Evolutionary conservation across 1,284 basidiomycete genomes (phyloP), one percentile per base, ranked within the genome.

Genomic region (Ustilago shanxiensis): DNA sequence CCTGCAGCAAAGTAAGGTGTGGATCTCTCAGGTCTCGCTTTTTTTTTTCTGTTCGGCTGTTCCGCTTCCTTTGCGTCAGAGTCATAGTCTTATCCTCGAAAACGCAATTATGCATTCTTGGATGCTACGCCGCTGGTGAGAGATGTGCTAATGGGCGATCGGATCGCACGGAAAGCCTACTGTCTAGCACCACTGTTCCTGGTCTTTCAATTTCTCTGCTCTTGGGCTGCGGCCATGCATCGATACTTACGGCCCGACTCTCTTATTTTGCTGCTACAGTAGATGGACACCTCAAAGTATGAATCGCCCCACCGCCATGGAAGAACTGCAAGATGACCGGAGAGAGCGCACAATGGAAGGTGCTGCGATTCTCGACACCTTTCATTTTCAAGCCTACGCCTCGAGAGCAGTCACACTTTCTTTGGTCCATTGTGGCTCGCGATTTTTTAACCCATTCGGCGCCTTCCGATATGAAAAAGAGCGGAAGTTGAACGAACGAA

Each of bases 1-100:
- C 26, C 24, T 49, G 47, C 47, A 49, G 47, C 47, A 49, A 49
- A 26, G 13, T 49, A 49, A 49, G 16, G 47, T 49, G 47, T 49
- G 47, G 47, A 22, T 49, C 24, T 49, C 31, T 5, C 31, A 33
- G n/a, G 22, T 45, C 44, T 37, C 35, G 35, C 20, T 22, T 20
- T n/a, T 16, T 39, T 2, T 11, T 39, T 39, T 16, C 18, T n/a
- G n/a, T 1, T 39, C 11, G 14, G 37, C 37, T n/a, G n/a, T 39
- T 39, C 18, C 37, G 14, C 37, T 16, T 39, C 18, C 14, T 16
- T 39, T 39, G 37, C 37, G 2, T 39, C 37, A 39, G 37, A 39
- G 37, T 39, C 37, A 39, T 5, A 39, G 37, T 18, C 5, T 33
- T 7, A 11, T 33, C 31, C 7, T 11, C 5, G 31, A n/a, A n/a